Conservation (phyloP, 106 monocot genomes). For the Vanilla planifolia region DNA sequence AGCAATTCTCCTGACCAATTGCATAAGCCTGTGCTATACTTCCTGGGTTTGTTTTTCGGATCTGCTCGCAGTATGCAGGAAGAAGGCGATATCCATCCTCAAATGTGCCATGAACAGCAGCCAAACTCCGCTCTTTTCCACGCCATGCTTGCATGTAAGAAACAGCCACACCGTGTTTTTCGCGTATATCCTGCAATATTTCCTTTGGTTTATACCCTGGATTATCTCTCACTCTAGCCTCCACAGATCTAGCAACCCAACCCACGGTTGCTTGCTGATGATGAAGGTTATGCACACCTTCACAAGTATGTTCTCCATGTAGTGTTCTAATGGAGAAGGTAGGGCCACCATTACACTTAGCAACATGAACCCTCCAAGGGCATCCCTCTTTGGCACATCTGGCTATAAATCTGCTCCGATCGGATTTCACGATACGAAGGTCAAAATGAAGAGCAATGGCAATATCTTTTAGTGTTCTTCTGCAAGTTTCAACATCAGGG, state of each 20-base stretch:
- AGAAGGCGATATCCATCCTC: conserved; percentile 87
- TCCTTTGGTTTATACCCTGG: conserved; percentile 93
- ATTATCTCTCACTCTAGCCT: conserved; percentile 75
- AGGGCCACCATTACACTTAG: conserved; percentile 77
- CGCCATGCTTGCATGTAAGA: conserved; percentile 99
- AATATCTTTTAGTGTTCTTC: conserved; percentile 75
- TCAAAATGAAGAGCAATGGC: conserved; percentile 96
- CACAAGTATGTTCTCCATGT: conserved; percentile 84
- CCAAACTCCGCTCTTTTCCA: conserved; percentile 94
- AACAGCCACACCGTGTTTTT: conserved; percentile 91
- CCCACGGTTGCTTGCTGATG: conserved; percentile 97
- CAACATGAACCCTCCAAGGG: conserved; percentile 94
- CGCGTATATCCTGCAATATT: conserved; percentile 88
- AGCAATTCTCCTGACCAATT: conserved; percentile 68
- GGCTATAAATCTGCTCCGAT: conserved; percentile 90
- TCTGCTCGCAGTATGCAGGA: conserved; percentile 85
- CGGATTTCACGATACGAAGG: conserved; percentile 90
- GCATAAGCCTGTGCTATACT: conserved; percentile 76
- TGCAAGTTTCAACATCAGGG: conserved; percentile 77
- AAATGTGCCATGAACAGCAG: conserved; percentile 89
- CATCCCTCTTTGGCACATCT: conserved; percentile 94
- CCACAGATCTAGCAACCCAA: conserved; percentile 98
- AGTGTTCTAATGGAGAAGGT: conserved; percentile 93
- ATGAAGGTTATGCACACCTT: conserved; percentile 74
- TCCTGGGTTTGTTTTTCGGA: conserved; percentile 73